Evolutionary conservation across 352 stramenopile genomes (phyloP).

Genomic region (Phytophthora hybrid): DNA sequence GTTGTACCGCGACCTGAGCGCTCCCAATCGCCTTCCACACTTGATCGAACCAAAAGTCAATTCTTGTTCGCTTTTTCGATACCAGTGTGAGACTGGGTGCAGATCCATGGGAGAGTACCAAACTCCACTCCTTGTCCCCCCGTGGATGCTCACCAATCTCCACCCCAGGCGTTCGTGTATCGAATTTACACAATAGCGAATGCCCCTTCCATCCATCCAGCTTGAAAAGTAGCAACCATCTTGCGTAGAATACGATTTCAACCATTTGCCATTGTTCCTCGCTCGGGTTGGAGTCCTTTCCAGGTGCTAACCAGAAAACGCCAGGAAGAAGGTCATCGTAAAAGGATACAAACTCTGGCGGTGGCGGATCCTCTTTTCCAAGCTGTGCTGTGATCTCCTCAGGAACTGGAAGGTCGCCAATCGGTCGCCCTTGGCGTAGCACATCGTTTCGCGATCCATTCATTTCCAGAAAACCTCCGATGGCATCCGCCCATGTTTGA

Average conservation of each 20-base stretch:
- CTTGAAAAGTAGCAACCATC: constrained; percentile 50
- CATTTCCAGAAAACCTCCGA: constrained; percentile 44
- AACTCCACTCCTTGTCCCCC: constrained; percentile 51
- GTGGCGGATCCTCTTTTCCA: constrained; percentile 12
- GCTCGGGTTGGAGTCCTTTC: constrained; percentile 4
- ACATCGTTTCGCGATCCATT: constrained; percentile 41
- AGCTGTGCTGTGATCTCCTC: constrained; percentile 31
- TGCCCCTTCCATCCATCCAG: constrained; percentile 53
- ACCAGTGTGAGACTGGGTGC: constrained; percentile 32
- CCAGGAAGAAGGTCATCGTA: constrained; percentile 59
- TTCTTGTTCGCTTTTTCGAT: constrained; percentile 54
- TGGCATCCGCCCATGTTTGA: constrained; percentile 44
- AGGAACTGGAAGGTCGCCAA: constrained; percentile 38
- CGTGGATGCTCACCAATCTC: constrained; percentile 41
- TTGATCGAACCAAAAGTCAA: constrained; percentile 73
- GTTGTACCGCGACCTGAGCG: constrained; percentile 19
- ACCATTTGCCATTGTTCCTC: constrained; percentile 44
- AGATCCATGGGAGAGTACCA: constrained; percentile 37
- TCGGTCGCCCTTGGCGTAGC: constrained; percentile 31
- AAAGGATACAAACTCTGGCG: constrained; percentile 49
- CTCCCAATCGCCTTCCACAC: constrained; percentile 50
- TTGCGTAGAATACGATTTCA: constrained; percentile 49
- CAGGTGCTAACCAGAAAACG: constrained; percentile 50
- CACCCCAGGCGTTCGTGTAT: constrained; percentile 31
- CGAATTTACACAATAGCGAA: constrained; percentile 31